phyloP scores from a whole-genome alignment of 176 grass and related monocot genomes.

The Lolium rigidum region DNA sequence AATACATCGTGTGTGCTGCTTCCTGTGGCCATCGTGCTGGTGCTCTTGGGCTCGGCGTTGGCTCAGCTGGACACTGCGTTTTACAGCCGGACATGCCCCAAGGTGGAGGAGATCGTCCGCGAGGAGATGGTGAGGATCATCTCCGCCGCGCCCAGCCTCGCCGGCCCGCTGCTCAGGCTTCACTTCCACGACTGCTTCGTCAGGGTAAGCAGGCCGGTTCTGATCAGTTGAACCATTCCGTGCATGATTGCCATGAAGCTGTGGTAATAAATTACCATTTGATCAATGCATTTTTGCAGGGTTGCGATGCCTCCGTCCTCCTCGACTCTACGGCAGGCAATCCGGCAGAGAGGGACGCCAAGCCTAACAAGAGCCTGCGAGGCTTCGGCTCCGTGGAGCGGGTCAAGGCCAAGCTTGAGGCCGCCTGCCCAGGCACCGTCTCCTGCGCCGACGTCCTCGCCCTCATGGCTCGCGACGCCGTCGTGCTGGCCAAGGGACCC shows the following conservation, averaged over 20 bases:
- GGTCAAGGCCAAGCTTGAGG: constrained; percentile 10
- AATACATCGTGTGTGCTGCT: background rate
- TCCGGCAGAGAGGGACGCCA: constrained; percentile 1
- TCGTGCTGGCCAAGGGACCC: constrained; percentile 22
- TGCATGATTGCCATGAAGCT: background rate
- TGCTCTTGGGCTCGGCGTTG: background rate
- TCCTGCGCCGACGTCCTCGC: constrained; percentile 29
- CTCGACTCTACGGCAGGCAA: background rate
- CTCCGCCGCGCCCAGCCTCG: constrained; percentile 69
- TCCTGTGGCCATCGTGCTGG: background rate
- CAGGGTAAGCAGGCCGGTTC: constrained; percentile 50
- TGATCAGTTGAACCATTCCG: too few species aligned
- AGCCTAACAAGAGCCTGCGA: constrained; percentile 18
- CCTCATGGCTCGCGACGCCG: constrained; percentile 17
- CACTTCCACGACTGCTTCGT: constrained; percentile 99
- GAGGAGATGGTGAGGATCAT: constrained; percentile 33
- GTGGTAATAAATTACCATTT: background rate
- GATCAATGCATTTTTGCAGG: background rate
- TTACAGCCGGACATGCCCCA: background rate
- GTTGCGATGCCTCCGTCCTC: constrained; percentile 7
- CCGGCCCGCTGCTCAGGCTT: constrained; percentile 77
- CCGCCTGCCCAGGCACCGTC: constrained; percentile 15
- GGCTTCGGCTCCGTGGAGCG: constrained; percentile 22
- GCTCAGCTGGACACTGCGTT: background rate
- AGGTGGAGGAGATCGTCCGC: constrained; percentile 8